Conservation (phyloP, 2,329 filamentous ascomycete genomes). For the Aspergillus sp. region DNA sequence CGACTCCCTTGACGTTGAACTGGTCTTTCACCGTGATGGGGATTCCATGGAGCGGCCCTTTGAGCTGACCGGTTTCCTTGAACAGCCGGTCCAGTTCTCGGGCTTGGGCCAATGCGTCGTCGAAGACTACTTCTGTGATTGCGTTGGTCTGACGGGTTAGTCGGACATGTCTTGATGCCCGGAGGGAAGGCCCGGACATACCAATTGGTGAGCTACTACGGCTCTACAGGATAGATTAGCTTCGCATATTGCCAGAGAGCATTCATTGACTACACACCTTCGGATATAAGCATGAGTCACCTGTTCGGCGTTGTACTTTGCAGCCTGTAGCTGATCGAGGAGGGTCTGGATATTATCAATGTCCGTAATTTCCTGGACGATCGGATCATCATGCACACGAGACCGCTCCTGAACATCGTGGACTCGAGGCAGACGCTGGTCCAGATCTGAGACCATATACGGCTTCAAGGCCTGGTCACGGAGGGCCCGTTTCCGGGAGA, state of each 20-base stretch:
- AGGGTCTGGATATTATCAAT: conserved; percentile 27
- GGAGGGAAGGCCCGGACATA: conserved; percentile 1
- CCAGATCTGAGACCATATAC: conserved; percentile 26
- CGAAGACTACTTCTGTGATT: conserved; percentile 37
- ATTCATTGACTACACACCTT: conserved; percentile 23
- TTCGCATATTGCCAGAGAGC: neutral
- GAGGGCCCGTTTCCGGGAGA: conserved; percentile 25
- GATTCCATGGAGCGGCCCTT: conserved; percentile 54
- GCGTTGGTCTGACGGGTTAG: conserved; percentile 31
- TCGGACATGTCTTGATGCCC: neutral
- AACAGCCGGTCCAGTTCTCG: conserved; percentile 28
- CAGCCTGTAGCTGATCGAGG: conserved; percentile 17
- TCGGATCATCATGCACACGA: conserved; percentile 20
- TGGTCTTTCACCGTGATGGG: conserved; percentile 61
- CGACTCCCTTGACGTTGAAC: conserved; percentile 59
- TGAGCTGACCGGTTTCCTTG: conserved; percentile 34
- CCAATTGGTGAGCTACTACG: conserved; percentile 30
- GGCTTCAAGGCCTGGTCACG: conserved; percentile 28
- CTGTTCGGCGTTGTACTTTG: conserved; percentile 28
- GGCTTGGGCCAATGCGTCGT: conserved; percentile 33
- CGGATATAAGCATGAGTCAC: conserved; percentile 32
- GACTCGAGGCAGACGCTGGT: conserved; percentile 23
- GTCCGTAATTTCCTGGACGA: conserved; percentile 29
- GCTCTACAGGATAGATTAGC: conserved; percentile 15
- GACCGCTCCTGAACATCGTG: conserved; percentile 23